Conservation (phyloP, 2,329 filamentous ascomycete genomes). For the Clarireedia hainanense region DNA sequence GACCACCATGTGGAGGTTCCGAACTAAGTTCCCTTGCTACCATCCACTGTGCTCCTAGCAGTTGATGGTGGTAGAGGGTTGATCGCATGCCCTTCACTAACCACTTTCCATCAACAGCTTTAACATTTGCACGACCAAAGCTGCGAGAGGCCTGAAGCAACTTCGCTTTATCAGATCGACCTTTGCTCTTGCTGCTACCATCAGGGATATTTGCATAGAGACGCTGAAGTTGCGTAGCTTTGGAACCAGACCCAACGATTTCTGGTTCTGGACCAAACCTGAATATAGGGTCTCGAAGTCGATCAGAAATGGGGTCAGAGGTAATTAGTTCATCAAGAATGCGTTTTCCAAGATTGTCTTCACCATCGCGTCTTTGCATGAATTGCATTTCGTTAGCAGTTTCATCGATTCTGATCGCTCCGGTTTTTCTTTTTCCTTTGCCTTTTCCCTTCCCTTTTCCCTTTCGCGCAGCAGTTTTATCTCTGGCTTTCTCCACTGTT, state of each 20-base stretch:
- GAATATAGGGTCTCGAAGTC: constrained; percentile 17
- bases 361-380: not conserved
- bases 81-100: constrained; percentile 40
- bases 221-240: constrained; percentile 20
- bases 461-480: not conserved
- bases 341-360: constrained; percentile 16
- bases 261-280: constrained; percentile 13
- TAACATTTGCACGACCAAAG: constrained; percentile 34
- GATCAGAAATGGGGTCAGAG: constrained; percentile 19
- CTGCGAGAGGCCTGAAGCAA: constrained; percentile 34
- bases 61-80: constrained; percentile 40
- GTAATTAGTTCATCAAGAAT: constrained; percentile 18
- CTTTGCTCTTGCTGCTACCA: constrained; percentile 10
- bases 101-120: constrained; percentile 32
- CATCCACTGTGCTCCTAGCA: constrained; percentile 48
- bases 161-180: constrained; percentile 29
- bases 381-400: not conserved
- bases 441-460: constrained; percentile 12
- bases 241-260: constrained; percentile 14
- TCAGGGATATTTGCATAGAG: constrained; percentile 23
- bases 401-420: not conserved
- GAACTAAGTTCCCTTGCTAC: constrained; percentile 37
- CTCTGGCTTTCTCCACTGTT: constrained; percentile 1
- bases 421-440: constrained; percentile 8
- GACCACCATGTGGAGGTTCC: constrained; percentile 39